phyloP scores from a whole-genome alignment of 345 rosid species.

The Mallotus nudiflorus region DNA sequence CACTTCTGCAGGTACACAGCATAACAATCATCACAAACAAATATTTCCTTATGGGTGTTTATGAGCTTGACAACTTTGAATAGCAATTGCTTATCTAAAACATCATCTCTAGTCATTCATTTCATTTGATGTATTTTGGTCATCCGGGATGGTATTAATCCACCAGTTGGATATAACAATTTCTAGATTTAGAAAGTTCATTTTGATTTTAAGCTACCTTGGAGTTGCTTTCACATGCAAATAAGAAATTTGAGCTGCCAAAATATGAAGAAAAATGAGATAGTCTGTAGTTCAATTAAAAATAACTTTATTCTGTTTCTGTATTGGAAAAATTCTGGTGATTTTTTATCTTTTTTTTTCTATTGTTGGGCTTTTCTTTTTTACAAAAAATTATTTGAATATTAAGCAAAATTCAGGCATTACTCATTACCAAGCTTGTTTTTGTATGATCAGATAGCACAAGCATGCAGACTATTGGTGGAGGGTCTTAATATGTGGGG shows the following conservation, averaged over 20 bases:
- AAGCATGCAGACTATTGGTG: slow-evolving; percentile 60
- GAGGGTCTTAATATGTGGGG: slow-evolving; percentile 88
- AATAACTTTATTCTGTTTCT: too few species aligned
- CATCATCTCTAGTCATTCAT: too few species aligned
- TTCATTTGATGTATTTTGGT: too few species aligned
- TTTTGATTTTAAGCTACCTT: background rate
- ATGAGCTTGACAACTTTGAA: too few species aligned
- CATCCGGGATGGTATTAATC: too few species aligned
- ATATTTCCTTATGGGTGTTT: background rate
- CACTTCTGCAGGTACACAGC: slow-evolving; percentile 65
- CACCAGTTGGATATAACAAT: too few species aligned
- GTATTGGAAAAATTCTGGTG: too few species aligned
- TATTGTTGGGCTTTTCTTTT: background rate
- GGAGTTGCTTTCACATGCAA: background rate
- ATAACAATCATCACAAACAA: background rate
- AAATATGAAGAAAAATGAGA: background rate
- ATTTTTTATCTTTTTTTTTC: background rate
- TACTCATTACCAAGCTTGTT: background rate
- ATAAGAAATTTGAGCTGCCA: background rate
- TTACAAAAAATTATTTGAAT: too few species aligned
- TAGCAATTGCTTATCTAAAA: too few species aligned
- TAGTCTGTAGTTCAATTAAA: too few species aligned
- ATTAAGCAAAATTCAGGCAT: background rate
- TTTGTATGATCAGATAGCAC: slow-evolving; percentile 58
- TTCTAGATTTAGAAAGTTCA: background rate